A percentile compares a stretch with the other conserved stretches of the same genome.
Conservation (phyloP, 2,329 filamentous ascomycete genomes). For the Sarocladiaceae sp. region DNA sequence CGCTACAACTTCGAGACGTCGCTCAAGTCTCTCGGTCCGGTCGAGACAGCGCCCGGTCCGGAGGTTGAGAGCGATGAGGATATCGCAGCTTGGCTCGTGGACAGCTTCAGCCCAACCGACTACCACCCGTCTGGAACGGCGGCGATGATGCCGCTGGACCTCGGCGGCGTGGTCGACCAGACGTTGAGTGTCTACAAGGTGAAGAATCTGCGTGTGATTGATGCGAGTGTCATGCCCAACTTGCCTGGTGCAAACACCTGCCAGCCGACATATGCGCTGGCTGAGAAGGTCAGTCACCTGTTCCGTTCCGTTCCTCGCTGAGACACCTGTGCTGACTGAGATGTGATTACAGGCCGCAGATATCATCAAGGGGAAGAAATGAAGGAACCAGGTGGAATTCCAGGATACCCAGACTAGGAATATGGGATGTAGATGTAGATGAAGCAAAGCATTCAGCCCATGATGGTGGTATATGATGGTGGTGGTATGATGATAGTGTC, state of each 20-base stretch:
- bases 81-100: constrained; percentile 15
- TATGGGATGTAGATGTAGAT: too few species aligned
- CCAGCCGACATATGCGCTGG: constrained; percentile 22
- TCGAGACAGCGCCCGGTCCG: constrained; percentile 17
- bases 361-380: constrained; percentile 3
- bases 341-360: background rate
- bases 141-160: constrained; percentile 25
- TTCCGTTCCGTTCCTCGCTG: constrained; percentile 12
- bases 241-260: constrained; percentile 26
- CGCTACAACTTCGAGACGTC: constrained; percentile 16
- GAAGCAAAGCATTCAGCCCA: too few species aligned
- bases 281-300: constrained; percentile 20
- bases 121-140: constrained; percentile 23
- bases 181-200: constrained; percentile 27
- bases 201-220: constrained; percentile 26
- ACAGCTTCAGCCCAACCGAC: constrained; percentile 14
- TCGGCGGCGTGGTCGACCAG: constrained; percentile 28
- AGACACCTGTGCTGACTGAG: background rate
- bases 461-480: too few species aligned
- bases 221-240: constrained; percentile 28
- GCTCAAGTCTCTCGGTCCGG: constrained; percentile 12
- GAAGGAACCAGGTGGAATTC: too few species aligned
- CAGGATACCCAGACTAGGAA: too few species aligned
- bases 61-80: constrained; percentile 15
- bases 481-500: too few species aligned